Conservation (phyloP, 2,329 filamentous ascomycete species). For the Trichophaea hybrida region DNA sequence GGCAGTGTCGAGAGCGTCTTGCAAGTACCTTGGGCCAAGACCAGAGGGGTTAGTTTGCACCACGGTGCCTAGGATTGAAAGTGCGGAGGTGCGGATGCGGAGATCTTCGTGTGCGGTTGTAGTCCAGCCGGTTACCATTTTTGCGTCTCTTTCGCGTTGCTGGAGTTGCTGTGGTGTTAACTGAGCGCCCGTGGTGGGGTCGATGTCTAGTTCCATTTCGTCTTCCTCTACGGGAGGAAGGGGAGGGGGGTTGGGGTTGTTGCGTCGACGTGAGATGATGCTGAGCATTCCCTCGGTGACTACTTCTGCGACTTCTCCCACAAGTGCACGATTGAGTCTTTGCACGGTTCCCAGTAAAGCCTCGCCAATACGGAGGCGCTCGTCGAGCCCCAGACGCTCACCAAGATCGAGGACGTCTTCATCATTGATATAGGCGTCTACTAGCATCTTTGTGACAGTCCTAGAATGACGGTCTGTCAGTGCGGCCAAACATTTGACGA, state of each 20-base stretch:
- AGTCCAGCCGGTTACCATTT: slow-evolving; percentile 54
- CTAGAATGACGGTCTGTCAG: slow-evolving; percentile 48
- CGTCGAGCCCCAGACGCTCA: slow-evolving; percentile 41
- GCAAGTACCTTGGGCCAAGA: slow-evolving; percentile 40
- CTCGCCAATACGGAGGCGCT: slow-evolving; percentile 54
- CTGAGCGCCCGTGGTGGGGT: slow-evolving; percentile 34
- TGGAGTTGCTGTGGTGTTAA: slow-evolving; percentile 34
- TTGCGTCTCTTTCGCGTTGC: slow-evolving; percentile 40
- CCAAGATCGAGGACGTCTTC: slow-evolving; percentile 34
- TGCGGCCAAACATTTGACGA: slow-evolving; percentile 49
- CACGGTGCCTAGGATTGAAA: slow-evolving; percentile 48
- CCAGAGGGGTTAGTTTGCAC: slow-evolving; percentile 48
- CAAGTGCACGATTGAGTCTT: slow-evolving; percentile 42
- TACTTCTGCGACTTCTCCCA: slow-evolving; percentile 39
- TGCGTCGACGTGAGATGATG: slow-evolving; percentile 49
- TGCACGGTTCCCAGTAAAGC: slow-evolving; percentile 51
- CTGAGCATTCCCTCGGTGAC: slow-evolving; percentile 47
- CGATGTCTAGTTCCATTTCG: slow-evolving; percentile 28
- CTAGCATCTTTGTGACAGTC: slow-evolving; percentile 46
- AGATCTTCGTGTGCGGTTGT: slow-evolving; percentile 51
- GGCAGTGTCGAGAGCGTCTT: slow-evolving; percentile 47
- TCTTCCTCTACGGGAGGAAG: slow-evolving; percentile 27
- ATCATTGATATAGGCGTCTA: slow-evolving; percentile 53
- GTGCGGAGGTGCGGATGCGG: slow-evolving; percentile 52
- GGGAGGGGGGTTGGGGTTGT: slow-evolving; percentile 17